Evolutionary conservation across 2,329 filamentous ascomycete genomes (phyloP), one percentile per base, ranked within the genome.

Genomic region (Colletotrichum sp.): DNA sequence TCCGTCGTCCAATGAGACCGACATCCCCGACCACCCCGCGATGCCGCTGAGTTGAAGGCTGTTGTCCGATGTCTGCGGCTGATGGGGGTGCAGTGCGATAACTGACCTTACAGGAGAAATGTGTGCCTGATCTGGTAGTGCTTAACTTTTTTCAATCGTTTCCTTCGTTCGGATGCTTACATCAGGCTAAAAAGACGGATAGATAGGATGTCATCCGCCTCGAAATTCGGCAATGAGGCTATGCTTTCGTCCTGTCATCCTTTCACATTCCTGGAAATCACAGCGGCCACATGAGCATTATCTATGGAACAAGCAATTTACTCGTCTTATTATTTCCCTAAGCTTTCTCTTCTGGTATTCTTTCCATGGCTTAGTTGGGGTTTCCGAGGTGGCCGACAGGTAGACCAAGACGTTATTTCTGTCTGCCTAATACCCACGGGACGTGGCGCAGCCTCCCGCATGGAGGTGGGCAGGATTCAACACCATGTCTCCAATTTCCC

Each of bases 111-210:
- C 38, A 21, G 26, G 34, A 18, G 21, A n/a, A n/a, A 48, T 24
- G 12, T 48, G 6, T 32, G 38, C 63, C 28, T 62, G 30, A 38
- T 14, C 26, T 55, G 55, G 34, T 12, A n/a, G 16, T 10, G 52
- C 34, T 67, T 48, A 32, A 21, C 26, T 48, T 30, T 32, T 7
- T 10, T 12, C 26, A 21, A 18, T 58, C 28, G 43, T 52, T 63
- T 52, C n/a, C 7, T 28, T 36, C 48, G 36, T 64, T 68, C 48
- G 69, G 63, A 52, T 69, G 73, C 63, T 75, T 59, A 72, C 61
- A 56, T 66, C 30, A 38, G 69, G 43, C 63, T 55, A 64, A 58
- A 48, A 34, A 55, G 13, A 43, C 24, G 12, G 26, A n/a, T 48
- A 66, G 7, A 67, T 48, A 48, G 38, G 38, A 67, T 55, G 43